Conservation (phyloP, 495 filamentous ascomycete genomes). For the Neurospora sp. region DNA sequence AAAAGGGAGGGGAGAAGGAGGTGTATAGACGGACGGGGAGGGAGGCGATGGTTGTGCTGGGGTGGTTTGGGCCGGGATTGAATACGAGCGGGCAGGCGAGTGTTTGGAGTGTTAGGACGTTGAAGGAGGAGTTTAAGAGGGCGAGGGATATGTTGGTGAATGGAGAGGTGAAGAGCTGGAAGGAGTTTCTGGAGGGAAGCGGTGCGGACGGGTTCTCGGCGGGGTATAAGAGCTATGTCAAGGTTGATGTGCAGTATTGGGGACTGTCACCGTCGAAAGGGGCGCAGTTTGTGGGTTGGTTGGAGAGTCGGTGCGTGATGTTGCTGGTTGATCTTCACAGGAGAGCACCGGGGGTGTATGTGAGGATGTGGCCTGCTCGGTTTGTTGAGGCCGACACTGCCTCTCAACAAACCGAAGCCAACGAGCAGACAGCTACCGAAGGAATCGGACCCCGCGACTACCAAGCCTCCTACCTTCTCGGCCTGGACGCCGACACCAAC, state of each 20-base stretch:
- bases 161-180: background rate
- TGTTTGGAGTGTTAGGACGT: conserved; percentile 31
- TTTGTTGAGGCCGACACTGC: conserved; percentile 26
- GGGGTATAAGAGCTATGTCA: conserved; percentile 37
- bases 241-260: conserved; percentile 48
- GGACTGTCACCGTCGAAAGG: conserved; percentile 35
- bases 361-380: conserved; percentile 47
- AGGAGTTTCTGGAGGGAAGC: background rate
- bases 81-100: conserved; percentile 45
- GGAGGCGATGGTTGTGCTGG: conserved; percentile 47
- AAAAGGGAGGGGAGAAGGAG: background rate
- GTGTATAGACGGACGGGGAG: background rate
- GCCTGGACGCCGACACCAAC: conserved; percentile 27
- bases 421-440: background rate
- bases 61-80: conserved; percentile 40
- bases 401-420: background rate
- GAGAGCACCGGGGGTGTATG: conserved; percentile 32
- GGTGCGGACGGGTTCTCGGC: conserved; percentile 32
- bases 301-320: conserved; percentile 40
- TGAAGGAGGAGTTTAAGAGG: conserved; percentile 39
- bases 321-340: conserved; percentile 44
- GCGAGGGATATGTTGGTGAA: conserved; percentile 9
- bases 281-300: conserved; percentile 39
- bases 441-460: conserved; percentile 26
- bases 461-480: conserved; percentile 46